Evolutionary conservation across 805 yeast species (phyloP), one percentile per base, ranked within the genome.

Genomic region (Saccharomycopsis sp.): DNA sequence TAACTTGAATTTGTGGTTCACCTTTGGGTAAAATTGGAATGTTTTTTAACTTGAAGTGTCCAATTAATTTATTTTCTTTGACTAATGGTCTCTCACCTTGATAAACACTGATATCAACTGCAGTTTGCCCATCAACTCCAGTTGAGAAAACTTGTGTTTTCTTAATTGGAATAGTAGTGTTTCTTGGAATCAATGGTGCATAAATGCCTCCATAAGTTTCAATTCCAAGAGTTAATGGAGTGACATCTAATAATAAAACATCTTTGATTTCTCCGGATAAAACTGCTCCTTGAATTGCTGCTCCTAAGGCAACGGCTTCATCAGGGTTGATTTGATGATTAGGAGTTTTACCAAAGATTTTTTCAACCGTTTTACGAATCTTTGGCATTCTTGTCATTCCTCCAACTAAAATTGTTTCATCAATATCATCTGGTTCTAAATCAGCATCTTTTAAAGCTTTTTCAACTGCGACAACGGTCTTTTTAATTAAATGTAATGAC

Each of bases 311-410:
- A 37, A 83, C 94, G n/a, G 92, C 88, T 60, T 83, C 94, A 58
- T 83, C 94, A n/a, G 94, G 94, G 56, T 83, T 83, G 10, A 83
- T 84, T 15, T 74, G 70, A 32, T 80, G 75, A 39, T 77, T 79
- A 30, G 89, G 88, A 46, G 69, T 66, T 54, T 71, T 77, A 26
- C 70, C 67, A 55, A 83, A 81, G 13, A 78, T 48, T 8, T 64
- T 63, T 47, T 66, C 70, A 17, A 83, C 89, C 5, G 76, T 65
- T 29, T 67, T 67, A 46, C 86, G 64, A 45, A 83, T 74, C 59
- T 75, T 77, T 41, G 94, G 94, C 94, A 83, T 83, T 59, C 94
- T 66, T 3, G 94, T 82, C 94, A 83, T 83, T 49, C 94, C 94
- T 44, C 94, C 94, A 30, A 83, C 94, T 32, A 83, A 56, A 33